Evolutionary conservation across 768 basidiomycete species (phyloP).

Genomic region (Mycena haematopus): DNA sequence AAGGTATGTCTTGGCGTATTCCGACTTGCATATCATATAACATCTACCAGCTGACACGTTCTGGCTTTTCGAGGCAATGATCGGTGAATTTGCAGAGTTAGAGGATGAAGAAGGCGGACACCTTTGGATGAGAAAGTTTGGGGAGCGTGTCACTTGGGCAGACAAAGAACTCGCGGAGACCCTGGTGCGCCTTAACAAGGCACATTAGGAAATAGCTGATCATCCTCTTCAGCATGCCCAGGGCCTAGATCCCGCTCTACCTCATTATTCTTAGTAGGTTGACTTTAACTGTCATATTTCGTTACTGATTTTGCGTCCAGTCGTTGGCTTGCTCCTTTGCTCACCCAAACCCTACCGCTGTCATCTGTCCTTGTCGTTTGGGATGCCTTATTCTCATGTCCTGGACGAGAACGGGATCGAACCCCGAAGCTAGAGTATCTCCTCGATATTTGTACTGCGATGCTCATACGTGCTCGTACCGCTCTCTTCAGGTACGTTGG

Average conservation of each 20-base stretch:
- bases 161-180: slow-evolving; percentile 66
- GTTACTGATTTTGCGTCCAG: slow-evolving; percentile 40
- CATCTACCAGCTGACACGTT: slow-evolving; percentile 66
- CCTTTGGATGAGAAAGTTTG: slow-evolving; percentile 67
- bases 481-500: slow-evolving; percentile 59
- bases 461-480: slow-evolving; percentile 65
- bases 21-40: not conserved
- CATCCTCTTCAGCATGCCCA: slow-evolving; percentile 53
- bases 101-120: slow-evolving; percentile 69
- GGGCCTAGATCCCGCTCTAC: slow-evolving; percentile 72
- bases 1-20: slow-evolving; percentile 36
- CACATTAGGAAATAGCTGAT: slow-evolving; percentile 17
- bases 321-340: slow-evolving; percentile 75
- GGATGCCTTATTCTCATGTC: slow-evolving; percentile 73
- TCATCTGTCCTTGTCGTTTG: slow-evolving; percentile 64
- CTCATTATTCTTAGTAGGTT: slow-evolving; percentile 83
- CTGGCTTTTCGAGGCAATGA: slow-evolving; percentile 79
- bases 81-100: slow-evolving; percentile 77
- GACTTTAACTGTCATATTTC: not conserved
- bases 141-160: slow-evolving; percentile 64
- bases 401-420: slow-evolving; percentile 57
- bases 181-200: slow-evolving; percentile 52
- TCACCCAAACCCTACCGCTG: slow-evolving; percentile 77
- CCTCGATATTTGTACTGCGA: slow-evolving; percentile 72
- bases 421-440: slow-evolving; percentile 72